Conservation (phyloP, 140 eudicot species). For the Anethum foeniculum region DNA sequence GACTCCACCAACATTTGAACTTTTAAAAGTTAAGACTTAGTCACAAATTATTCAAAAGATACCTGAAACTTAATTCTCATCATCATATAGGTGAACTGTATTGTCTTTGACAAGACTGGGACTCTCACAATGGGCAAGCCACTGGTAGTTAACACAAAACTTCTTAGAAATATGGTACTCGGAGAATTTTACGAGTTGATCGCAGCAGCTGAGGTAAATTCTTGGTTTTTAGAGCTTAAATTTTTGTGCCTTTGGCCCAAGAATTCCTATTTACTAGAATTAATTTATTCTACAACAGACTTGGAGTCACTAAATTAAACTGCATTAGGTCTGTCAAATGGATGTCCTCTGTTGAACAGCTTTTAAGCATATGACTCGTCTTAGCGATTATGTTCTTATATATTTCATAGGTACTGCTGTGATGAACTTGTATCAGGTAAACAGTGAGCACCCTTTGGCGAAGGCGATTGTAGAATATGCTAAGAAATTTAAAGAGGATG, state of each 20-base stretch:
- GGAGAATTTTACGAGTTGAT: slow-evolving; percentile 59
- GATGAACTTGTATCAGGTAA: slow-evolving; percentile 35
- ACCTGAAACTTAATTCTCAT: neutral
- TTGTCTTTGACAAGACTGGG: slow-evolving; percentile 97
- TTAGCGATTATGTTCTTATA: neutral
- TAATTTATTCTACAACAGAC: neutral
- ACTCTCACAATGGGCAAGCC: slow-evolving; percentile 94
- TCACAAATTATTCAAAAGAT: too few relatives aligned
- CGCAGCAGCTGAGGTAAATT: slow-evolving; percentile 89
- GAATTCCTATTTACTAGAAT: neutral
- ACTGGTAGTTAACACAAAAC: slow-evolving; percentile 61
- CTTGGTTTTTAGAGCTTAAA: neutral
- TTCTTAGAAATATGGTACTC: slow-evolving; percentile 61
- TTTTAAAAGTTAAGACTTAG: too few relatives aligned
- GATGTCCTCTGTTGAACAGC: neutral
- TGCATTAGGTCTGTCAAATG: neutral
- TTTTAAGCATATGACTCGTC: neutral
- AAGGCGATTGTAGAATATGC: slow-evolving; percentile 90
- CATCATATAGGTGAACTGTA: slow-evolving; percentile 62
- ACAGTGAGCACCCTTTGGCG: slow-evolving; percentile 96
- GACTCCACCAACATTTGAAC: too few relatives aligned
- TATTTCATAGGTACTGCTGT: neutral
- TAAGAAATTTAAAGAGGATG: slow-evolving; percentile 59
- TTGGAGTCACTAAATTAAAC: neutral
- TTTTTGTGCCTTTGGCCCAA: neutral